phyloP scores from a whole-genome alignment of 1,284 basidiomycete species.

The Cutaneotrichosporon sp. region DNA sequence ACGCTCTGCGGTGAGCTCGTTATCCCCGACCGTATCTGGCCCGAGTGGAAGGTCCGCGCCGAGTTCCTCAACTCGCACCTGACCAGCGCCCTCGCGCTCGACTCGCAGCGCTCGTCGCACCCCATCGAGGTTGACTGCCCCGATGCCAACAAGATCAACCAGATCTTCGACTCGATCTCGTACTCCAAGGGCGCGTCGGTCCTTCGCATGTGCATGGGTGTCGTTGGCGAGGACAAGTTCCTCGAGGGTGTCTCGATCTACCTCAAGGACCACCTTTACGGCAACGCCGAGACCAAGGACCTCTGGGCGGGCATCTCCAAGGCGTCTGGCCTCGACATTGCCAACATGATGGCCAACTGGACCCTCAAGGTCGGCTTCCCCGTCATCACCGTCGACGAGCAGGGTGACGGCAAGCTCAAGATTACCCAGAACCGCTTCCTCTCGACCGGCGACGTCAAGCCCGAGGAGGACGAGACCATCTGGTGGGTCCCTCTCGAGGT shows the following conservation, averaged over 20 bases:
- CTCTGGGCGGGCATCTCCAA: slow-evolving; percentile 83
- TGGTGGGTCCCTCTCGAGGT: slow-evolving; percentile 81
- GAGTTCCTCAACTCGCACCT: slow-evolving; percentile 55
- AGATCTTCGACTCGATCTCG: slow-evolving; percentile 81
- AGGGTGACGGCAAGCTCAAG: slow-evolving; percentile 58
- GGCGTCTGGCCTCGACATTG: slow-evolving; percentile 71
- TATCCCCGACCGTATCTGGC: slow-evolving; percentile 63
- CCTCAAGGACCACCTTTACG: slow-evolving; percentile 79
- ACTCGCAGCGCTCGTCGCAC: slow-evolving; percentile 87
- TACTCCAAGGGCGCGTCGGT: slow-evolving; percentile 83
- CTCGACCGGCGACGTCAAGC: slow-evolving; percentile 69
- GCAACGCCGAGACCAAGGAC: slow-evolving; percentile 78
- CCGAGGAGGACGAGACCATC: slow-evolving; percentile 82
- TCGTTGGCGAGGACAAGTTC: slow-evolving; percentile 85
- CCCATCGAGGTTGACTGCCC: slow-evolving; percentile 91
- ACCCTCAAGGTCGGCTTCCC: slow-evolving; percentile 85
- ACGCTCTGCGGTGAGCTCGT: slow-evolving; percentile 80
- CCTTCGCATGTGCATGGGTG: slow-evolving; percentile 83
- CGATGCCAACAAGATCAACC: slow-evolving; percentile 78
- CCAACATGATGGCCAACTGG: slow-evolving; percentile 87
- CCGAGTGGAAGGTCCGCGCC: slow-evolving; percentile 54
- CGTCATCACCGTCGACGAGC: slow-evolving; percentile 79
- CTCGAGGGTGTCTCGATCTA: slow-evolving; percentile 84
- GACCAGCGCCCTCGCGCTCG: slow-evolving; percentile 65
- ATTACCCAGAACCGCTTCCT: slow-evolving; percentile 90